Percentiles rank a stretch among this genome's conserved stretches.
Conservation (phyloP, 192 early-diverging fungal genomes). For the Borealophlyctis nickersoniae region DNA sequence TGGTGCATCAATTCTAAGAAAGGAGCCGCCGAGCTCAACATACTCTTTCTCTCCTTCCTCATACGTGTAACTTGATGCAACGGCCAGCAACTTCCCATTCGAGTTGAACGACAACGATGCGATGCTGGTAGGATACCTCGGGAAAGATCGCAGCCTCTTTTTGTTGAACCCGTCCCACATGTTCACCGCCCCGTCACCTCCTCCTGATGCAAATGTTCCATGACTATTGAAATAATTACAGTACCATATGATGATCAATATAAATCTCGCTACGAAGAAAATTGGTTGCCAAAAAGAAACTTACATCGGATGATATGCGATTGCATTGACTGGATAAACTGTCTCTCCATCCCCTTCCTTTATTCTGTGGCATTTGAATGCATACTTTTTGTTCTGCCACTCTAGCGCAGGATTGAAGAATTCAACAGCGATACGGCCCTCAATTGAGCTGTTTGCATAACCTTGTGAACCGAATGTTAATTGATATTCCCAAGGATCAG, state of each 20-base stretch:
- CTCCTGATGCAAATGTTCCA: constrained; percentile 95
- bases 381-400: constrained; percentile 78
- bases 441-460: constrained; percentile 87
- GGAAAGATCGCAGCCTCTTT: constrained; percentile 82
- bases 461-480: constrained; percentile 55
- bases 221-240: constrained; percentile 60
- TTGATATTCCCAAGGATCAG: too few relatives aligned
- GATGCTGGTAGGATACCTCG: constrained; percentile 77
- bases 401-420: constrained; percentile 73
- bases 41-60: constrained; percentile 90
- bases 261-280: too few relatives aligned
- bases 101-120: constrained; percentile 76
- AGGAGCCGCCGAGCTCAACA: too few relatives aligned
- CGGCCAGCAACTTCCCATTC: constrained; percentile 74
- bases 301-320: constrained; percentile 89
- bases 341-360: constrained; percentile 70
- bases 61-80: constrained; percentile 91
- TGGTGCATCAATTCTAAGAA: too few relatives aligned
- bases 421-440: constrained; percentile 92
- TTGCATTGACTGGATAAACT: constrained; percentile 89
- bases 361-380: constrained; percentile 96
- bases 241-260: too few relatives aligned
- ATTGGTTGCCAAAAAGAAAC: too few relatives aligned
- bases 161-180: constrained; percentile 91
- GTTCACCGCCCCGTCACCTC: constrained; percentile 85